Evolutionary conservation across 371 early-diverging fungal genomes (phyloP), one percentile per base, ranked within the genome.

Genomic region (Vairimorpha ceranae): DNA sequence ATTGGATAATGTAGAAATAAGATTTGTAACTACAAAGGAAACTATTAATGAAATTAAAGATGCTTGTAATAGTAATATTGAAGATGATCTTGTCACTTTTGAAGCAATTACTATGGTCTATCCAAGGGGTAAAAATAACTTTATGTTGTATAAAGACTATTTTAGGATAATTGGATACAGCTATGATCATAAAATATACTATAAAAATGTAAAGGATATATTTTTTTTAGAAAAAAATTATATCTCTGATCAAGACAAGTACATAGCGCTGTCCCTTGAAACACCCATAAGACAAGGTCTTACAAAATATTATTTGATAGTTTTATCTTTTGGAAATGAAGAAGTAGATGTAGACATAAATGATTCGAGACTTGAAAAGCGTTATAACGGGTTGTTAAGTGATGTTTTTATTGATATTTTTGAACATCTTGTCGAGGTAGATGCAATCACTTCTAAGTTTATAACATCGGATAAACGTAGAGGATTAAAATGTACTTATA

Each of bases 271-370:
- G 67, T 91, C 90, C 30, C 86, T 97, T 75, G 93, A 93, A 74
- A 94, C 95, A 54, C 95, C 97, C 15, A 85, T 98, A 61, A 88
- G 95, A 60, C 97, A 97, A 84, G 99, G 99, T 60, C 95, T 96
- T 82, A 97, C 97, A 25, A 87, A 90, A 78, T 95, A 98, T 85
- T 91, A 93, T 4, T 93, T 90, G 85, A 79, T 98, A 78, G 94
- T 94, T 12, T 88, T 95, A 84, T 93, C 94, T 80, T 92, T 95
- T 86, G 88, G 89, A 33, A 86, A 89, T 36, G 92, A 93, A 70
- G 92, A 93, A 67, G 92, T 93, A 70, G 87, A 88, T 10, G 91
- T 64, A 17, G 73, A 36, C 30, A 33, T 70, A 3, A 67, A 69
- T 27, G 89, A 89, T 46, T 88, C 87, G 73, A 88, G 88, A 64